A percentile compares a stretch with the other conserved stretches of the same genome.
Evolutionary conservation across 495 filamentous ascomycete species (phyloP).

Genomic region (Trichoderma virens): DNA sequence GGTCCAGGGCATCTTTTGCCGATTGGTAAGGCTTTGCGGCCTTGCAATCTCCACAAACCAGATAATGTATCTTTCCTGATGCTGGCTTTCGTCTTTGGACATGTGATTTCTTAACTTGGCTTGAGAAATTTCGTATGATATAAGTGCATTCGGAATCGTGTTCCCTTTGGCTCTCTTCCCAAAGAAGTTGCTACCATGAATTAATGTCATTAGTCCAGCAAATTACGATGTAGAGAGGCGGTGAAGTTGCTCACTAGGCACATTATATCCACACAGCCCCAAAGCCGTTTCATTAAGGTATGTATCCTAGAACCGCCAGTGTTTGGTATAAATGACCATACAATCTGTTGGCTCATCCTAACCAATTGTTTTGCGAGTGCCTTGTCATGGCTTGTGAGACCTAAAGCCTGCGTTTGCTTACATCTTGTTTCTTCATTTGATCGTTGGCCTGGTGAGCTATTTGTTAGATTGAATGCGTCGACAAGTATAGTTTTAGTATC

Average conservation of each 20-base stretch:
- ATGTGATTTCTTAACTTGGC: neutral
- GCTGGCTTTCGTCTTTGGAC: neutral
- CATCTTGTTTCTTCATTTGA: neutral
- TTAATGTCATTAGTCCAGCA: neutral
- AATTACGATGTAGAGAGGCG: neutral
- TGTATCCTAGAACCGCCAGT: neutral
- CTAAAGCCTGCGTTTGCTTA: neutral
- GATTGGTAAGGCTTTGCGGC: neutral
- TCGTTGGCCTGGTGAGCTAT: neutral
- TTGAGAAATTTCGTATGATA: conserved; percentile 1
- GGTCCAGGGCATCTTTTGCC: neutral
- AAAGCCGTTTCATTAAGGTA: neutral
- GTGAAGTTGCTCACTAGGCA: neutral
- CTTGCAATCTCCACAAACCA: neutral
- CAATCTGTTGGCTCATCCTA: neutral
- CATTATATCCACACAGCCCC: neutral
- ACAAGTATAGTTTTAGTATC: neutral
- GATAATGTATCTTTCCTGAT: neutral
- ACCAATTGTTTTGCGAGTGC: neutral
- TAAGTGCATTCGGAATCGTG: neutral
- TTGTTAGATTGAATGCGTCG: neutral
- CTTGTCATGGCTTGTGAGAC: neutral
- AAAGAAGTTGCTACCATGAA: neutral
- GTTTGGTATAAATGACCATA: neutral
- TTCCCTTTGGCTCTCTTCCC: neutral